Percentiles rank a stretch among this genome's conserved stretches.
phyloP scores from a whole-genome alignment of 129 eudicot species.

The Lonicera japonica region DNA sequence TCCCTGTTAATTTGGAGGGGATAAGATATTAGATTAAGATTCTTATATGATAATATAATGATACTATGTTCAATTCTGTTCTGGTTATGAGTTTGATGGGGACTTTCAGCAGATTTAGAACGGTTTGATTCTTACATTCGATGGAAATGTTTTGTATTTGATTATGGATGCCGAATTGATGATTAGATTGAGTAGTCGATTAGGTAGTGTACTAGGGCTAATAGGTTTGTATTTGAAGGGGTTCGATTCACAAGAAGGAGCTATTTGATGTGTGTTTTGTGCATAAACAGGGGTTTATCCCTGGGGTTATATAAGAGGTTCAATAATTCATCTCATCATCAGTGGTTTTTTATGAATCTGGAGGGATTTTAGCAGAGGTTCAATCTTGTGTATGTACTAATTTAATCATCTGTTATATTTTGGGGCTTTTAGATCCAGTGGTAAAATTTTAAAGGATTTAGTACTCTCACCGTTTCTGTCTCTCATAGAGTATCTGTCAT shows the following conservation, averaged over 20 bases:
- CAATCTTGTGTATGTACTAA: too few relatives aligned
- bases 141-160: neutral
- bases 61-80: slow-evolving; percentile 10
- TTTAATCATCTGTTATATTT: too few relatives aligned
- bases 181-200: slow-evolving; percentile 19
- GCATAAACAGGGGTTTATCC: slow-evolving; percentile 21
- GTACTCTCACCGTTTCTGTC: too few relatives aligned
- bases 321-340: slow-evolving; percentile 16
- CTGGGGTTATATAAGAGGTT: slow-evolving; percentile 5
- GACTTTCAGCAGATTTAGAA: slow-evolving; percentile 15
- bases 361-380: too few relatives aligned
- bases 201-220: slow-evolving; percentile 23
- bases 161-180: neutral
- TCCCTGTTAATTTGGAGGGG: neutral
- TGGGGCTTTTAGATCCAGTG: too few relatives aligned
- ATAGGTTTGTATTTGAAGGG: slow-evolving; percentile 36
- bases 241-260: slow-evolving; percentile 36
- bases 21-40: neutral
- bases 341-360: slow-evolving; percentile 18
- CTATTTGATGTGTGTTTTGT: slow-evolving; percentile 30
- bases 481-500: too few relatives aligned
- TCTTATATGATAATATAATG: too few relatives aligned
- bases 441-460: too few relatives aligned
- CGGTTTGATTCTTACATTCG: slow-evolving; percentile 12
- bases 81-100: slow-evolving; percentile 28